Evolutionary conservation across 345 rosid species (phyloP).

Genomic region (Pugionium cornutum): DNA sequence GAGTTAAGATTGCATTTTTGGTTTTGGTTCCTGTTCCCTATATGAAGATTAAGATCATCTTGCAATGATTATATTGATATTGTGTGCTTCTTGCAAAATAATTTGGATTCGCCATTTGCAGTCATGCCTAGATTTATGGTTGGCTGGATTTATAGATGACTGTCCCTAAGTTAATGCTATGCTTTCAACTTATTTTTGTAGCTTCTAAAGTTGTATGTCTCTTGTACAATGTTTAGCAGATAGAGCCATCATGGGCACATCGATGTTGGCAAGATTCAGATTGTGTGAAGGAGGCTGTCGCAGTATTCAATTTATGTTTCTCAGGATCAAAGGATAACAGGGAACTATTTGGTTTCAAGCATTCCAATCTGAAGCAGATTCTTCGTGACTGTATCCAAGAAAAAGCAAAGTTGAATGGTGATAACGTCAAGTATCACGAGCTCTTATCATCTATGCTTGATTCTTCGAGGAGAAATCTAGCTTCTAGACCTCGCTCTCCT

Average conservation of each 20-base stretch:
- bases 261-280: constrained; percentile 62
- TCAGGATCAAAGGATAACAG: constrained; percentile 47
- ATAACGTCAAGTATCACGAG: constrained; percentile 37
- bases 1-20: constrained; percentile 1
- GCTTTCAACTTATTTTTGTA: neutral
- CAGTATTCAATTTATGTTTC: constrained; percentile 48
- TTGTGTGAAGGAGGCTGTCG: constrained; percentile 51
- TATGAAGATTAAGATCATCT: neutral
- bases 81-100: neutral
- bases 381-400: constrained; percentile 62
- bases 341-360: constrained; percentile 46
- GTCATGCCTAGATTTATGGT: neutral
- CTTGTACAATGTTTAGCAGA: constrained; percentile 48
- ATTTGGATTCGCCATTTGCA: neutral
- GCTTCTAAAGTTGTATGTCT: constrained; percentile 18
- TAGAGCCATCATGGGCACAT: constrained; percentile 53
- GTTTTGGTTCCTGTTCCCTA: neutral
- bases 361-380: constrained; percentile 48
- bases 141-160: neutral
- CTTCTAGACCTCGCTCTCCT: constrained; percentile 39
- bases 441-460: constrained; percentile 39
- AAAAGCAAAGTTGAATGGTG: constrained; percentile 47
- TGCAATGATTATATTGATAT: neutral
- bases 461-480: constrained; percentile 48
- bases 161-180: neutral